Evolutionary conservation across 805 yeast genomes (phyloP), one percentile per base, ranked within the genome.

Genomic region (Maudiozyma saulgeensis): DNA sequence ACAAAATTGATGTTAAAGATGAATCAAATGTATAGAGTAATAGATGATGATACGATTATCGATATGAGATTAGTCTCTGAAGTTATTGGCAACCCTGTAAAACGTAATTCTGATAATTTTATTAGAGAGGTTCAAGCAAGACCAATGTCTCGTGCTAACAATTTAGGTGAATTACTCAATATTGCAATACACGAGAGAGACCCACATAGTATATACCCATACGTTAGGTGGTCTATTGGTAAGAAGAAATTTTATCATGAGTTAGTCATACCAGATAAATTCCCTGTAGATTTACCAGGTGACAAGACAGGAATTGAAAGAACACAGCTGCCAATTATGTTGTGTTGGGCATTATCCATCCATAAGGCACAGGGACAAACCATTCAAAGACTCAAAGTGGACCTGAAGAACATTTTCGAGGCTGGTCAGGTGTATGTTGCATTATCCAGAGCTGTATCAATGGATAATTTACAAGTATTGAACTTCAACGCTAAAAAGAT

Each of bases 351-450:
- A 0, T 64, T 86, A 56, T 86, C 93, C 0, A 86, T 86, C 46
- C 95, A 86, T 61, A 86, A 86, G 62, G 79, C 93, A 0, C 95
- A 86, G 62, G 95, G 95, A 2, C 95, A 86, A 67, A 84, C 95
- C 0, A 73, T 86, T 43, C 80, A 78, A 41, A 65, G 87, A 53
- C 81, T 86, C 3, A 79, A 77, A 53, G 87, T 86, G 12, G 90
- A 86, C 58, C 64, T 86, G 44, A 70, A 76, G 25, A 77, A 73
- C 53, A 76, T 80, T 25, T 86, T 86, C 56, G 95, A 86, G 62
- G 83, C 79, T 48, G 95, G 95, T 19, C 95, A 86, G 58, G 88
- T 84, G 4, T 86, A 86, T 58, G 93, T 86, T 35, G 93, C 95
- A 0, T 67, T 86, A 46, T 82, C 89, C 43, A 75, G 95, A 71